A percentile compares a stretch with the other conserved stretches of the same genome.
phyloP scores from a whole-genome alignment of 2,329 filamentous ascomycete genomes.

The Cordyceps tenuipes region DNA sequence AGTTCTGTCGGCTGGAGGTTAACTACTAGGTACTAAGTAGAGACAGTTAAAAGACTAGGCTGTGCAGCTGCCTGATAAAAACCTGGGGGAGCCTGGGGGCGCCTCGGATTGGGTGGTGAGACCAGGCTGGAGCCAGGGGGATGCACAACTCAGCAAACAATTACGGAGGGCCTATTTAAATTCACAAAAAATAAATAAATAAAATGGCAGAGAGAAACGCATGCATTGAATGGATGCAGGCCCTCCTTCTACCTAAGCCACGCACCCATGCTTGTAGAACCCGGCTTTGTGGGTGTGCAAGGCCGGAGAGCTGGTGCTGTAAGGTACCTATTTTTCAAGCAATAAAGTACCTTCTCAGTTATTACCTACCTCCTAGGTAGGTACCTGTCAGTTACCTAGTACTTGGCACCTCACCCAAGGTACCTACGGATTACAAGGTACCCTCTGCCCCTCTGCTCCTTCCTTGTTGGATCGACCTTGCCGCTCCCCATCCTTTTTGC shows the following conservation, averaged over 20 bases:
- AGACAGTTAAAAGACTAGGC: too few relatives aligned
- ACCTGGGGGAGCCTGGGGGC: too few relatives aligned
- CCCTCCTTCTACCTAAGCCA: neutral
- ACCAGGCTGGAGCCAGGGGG: neutral
- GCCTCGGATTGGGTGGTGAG: neutral
- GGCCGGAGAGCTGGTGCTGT: neutral
- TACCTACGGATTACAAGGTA: too few relatives aligned
- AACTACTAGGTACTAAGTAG: too few relatives aligned
- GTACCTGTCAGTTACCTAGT: too few relatives aligned
- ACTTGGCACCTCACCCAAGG: too few relatives aligned
- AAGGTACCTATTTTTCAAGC: too few relatives aligned
- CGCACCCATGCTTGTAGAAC: neutral
- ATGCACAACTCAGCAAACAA: neutral
- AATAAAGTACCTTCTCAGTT: too few relatives aligned
- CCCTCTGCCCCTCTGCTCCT: neutral
- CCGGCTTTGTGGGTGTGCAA: neutral
- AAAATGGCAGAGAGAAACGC: neutral
- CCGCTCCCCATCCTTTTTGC: neutral
- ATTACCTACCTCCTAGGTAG: too few relatives aligned
- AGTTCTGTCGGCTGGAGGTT: neutral
- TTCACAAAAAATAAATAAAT: neutral
- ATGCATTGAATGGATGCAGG: constrained; percentile 2
- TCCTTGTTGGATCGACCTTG: neutral
- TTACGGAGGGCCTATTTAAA: neutral
- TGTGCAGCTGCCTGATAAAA: too few relatives aligned